phyloP scores from a whole-genome alignment of 2,329 filamentous ascomycete species.

The Seiridium unicorne region DNA sequence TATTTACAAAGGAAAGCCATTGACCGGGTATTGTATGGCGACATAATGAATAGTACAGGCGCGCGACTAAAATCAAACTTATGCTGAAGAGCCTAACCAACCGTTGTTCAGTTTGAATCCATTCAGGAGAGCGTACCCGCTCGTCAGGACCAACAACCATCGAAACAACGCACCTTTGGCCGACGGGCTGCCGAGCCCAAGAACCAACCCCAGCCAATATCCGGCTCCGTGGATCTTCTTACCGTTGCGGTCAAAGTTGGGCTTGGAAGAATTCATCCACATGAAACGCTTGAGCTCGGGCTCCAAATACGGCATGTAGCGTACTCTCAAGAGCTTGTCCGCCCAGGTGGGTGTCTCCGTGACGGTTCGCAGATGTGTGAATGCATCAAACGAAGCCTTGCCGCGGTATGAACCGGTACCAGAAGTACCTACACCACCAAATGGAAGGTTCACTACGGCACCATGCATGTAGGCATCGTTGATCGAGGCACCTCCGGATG shows the following conservation, averaged over 20 bases:
- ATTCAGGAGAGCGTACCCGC: slow-evolving; percentile 29
- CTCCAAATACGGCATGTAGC: slow-evolving; percentile 63
- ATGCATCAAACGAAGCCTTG: slow-evolving; percentile 65
- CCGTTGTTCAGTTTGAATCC: slow-evolving; percentile 1
- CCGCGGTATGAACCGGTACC: slow-evolving; percentile 78
- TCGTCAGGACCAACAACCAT: slow-evolving; percentile 46
- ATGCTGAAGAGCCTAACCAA: neutral
- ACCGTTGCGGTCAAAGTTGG: slow-evolving; percentile 63
- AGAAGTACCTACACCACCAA: slow-evolving; percentile 80
- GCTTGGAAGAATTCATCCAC: slow-evolving; percentile 41
- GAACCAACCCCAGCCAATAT: slow-evolving; percentile 53
- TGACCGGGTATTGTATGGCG: neutral
- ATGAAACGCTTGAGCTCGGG: slow-evolving; percentile 43
- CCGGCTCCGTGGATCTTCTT: slow-evolving; percentile 45
- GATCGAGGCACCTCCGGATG: slow-evolving; percentile 66
- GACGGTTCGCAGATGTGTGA: slow-evolving; percentile 46
- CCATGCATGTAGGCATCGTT: slow-evolving; percentile 71
- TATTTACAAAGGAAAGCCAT: neutral
- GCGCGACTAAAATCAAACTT: neutral
- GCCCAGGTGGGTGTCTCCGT: slow-evolving; percentile 66
- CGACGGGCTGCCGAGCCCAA: slow-evolving; percentile 49
- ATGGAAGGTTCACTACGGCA: slow-evolving; percentile 68
- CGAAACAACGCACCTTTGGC: slow-evolving; percentile 49
- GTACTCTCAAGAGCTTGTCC: slow-evolving; percentile 63
- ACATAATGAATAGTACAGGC: neutral